phyloP scores from a whole-genome alignment of 169 alveolate species.

The Cryptosporidium sp. region DNA sequence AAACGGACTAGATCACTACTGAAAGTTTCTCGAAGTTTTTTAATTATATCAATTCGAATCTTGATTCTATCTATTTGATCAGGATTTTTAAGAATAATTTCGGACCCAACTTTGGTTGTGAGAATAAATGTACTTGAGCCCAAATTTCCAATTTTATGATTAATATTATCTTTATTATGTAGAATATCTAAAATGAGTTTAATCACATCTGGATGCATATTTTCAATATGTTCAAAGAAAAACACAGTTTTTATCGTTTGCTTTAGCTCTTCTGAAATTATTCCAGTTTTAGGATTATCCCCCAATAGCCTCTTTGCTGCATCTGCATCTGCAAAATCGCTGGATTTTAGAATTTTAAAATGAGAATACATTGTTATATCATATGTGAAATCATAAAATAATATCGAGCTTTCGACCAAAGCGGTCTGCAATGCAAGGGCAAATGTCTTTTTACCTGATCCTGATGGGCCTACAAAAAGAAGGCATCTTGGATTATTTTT shows the following conservation, averaged over 20 bases:
- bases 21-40: not conserved
- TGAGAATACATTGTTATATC: not conserved
- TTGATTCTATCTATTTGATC: not conserved
- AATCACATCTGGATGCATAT: constrained; percentile 18
- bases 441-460: constrained; percentile 30
- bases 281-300: not conserved
- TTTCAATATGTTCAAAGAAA: constrained; percentile 17
- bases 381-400: not conserved
- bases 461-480: constrained; percentile 31
- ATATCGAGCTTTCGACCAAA: not conserved
- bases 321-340: constrained; percentile 14
- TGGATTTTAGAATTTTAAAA: not conserved
- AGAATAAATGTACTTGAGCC: not conserved
- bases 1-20: not conserved
- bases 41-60: not conserved
- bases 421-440: constrained; percentile 14
- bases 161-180: constrained; percentile 15
- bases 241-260: not conserved
- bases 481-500: constrained; percentile 15
- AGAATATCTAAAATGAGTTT: not conserved
- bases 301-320: constrained; percentile 20
- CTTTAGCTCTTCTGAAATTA: not conserved
- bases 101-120: constrained; percentile 20
- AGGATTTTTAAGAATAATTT: constrained; percentile 2
- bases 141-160: not conserved